A percentile compares a stretch with the other conserved stretches of the same genome.
These are phyloP conservation scores for Priceomyces carsonii DNA, from an alignment of 805 yeast genomes.

Conservation along the genomic window DNA sequence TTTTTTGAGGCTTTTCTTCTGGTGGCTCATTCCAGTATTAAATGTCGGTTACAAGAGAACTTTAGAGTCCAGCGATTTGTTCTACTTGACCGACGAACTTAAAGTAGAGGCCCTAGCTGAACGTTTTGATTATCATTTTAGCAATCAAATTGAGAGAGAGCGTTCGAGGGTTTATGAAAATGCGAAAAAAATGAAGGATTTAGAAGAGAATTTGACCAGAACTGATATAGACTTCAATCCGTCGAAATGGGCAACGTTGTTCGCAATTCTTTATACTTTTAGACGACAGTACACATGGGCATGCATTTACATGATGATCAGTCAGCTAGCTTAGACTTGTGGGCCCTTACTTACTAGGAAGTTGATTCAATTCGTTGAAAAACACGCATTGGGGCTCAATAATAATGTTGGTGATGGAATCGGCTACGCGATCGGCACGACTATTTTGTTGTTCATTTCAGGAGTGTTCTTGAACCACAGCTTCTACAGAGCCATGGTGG, in stretches of 20 bases:
- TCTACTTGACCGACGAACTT: slow-evolving; percentile 27
- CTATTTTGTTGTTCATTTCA: slow-evolving; percentile 26
- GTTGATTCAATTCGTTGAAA: slow-evolving; percentile 37
- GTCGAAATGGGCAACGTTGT: slow-evolving; percentile 22
- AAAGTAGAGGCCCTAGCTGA: slow-evolving; percentile 26
- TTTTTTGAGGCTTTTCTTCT: slow-evolving; percentile 48
- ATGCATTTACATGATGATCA: slow-evolving; percentile 25
- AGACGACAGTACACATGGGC: slow-evolving; percentile 32
- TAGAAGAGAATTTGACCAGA: slow-evolving; percentile 21
- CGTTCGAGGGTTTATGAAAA: too few relatives aligned
- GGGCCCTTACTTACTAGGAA: slow-evolving; percentile 39
- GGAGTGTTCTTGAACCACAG: slow-evolving; percentile 55
- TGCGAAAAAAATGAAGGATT: slow-evolving; percentile 25
- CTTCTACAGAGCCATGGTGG: slow-evolving; percentile 58
- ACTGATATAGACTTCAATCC: slow-evolving; percentile 19
- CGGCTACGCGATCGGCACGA: slow-evolving; percentile 42
- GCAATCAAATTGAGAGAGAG: too few relatives aligned
- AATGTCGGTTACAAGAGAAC: slow-evolving; percentile 68
- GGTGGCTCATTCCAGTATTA: slow-evolving; percentile 67
- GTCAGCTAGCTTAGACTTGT: slow-evolving; percentile 26
- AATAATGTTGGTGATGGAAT: slow-evolving; percentile 32
- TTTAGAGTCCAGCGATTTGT: slow-evolving; percentile 59
- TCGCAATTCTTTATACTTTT: slow-evolving; percentile 30
- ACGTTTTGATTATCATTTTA: slow-evolving; percentile 6
- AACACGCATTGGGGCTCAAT: slow-evolving; percentile 24